Evolutionary conservation across 495 filamentous ascomycete species (phyloP), one percentile per base, ranked within the genome.

Genomic region (Symbiotaphrina buchneri): DNA sequence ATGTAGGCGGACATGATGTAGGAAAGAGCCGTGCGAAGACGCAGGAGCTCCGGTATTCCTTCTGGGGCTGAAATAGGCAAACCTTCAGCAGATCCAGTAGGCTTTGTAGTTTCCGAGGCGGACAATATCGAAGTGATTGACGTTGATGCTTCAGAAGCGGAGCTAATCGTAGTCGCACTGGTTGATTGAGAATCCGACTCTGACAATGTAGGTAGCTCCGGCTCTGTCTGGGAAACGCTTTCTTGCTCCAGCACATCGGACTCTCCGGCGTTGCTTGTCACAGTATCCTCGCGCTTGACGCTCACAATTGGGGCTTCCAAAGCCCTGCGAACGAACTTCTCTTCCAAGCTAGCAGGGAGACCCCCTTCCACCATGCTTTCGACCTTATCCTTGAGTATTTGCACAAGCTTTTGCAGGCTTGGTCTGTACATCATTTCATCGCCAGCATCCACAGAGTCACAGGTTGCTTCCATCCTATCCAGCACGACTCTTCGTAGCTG

Each of bases 371-470:
- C 58, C 64, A 92, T 80, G 0, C 54, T 59, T 32, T 62, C 55
- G 11, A 82, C 83, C 45, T 93, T 95, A 10, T 42, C 38, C 13
- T 78, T 32, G 13, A 95, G 42, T 37, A 76, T 64, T 18, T 43
- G 37, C n/a, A 79, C 34, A 8, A 93, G 58, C 46, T 79, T 85
- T 4, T 51, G 45, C 36, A 71, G 56, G 38, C 55, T 85, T 14
- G 87, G 58, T 17, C 78, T 68, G 47, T 79, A 85, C 69, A 87
- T 75, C 27, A 46, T 61, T 45, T 92, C 82, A 28, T 78, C 78
- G 7, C 78, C 79, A 2, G 71, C 74, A 26, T 84, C 72, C 7
- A 82, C 76, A 0, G 54, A 66, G 40, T 92, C 84, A 43, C 83
- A 83, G 3, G 85, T 59, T 1, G 55, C 61, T 7, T 53, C 55